phyloP scores from a whole-genome alignment of 2,329 filamentous ascomycete genomes.

The Diaporthe longicolla region DNA sequence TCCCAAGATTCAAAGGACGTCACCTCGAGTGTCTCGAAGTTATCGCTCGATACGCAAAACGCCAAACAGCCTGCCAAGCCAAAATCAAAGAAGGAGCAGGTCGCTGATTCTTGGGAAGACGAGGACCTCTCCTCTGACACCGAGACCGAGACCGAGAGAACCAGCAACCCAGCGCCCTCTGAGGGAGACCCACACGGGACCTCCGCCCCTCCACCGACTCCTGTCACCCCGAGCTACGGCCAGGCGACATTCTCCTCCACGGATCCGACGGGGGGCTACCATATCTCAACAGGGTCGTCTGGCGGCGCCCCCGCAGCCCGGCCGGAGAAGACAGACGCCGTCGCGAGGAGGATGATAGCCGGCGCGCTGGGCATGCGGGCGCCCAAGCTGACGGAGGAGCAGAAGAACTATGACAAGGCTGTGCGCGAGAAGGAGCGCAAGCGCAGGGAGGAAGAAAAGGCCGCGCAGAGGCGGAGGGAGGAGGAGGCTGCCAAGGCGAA shows the following conservation, averaged over 20 bases:
- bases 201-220: constrained; percentile 75
- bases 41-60: constrained; percentile 48
- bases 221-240: constrained; percentile 68
- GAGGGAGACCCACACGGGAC: constrained; percentile 47
- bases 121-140: constrained; percentile 67
- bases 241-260: constrained; percentile 37
- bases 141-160: constrained; percentile 52
- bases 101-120: constrained; percentile 85
- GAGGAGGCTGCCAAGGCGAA: constrained; percentile 82
- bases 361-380: constrained; percentile 86
- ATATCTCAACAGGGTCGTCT: constrained; percentile 3
- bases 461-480: constrained; percentile 71
- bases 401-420: constrained; percentile 86
- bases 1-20: constrained; percentile 40
- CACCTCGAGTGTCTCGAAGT: constrained; percentile 47
- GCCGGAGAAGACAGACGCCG: constrained; percentile 94
- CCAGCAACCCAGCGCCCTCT: constrained; percentile 44
- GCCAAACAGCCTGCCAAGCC: constrained; percentile 46
- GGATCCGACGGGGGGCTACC: constrained; percentile 33
- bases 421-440: constrained; percentile 88
- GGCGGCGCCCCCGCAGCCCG: constrained; percentile 52
- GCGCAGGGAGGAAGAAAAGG: constrained; percentile 79
- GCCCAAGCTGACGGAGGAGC: constrained; percentile 88
- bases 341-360: constrained; percentile 90
- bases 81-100: constrained; percentile 55